Conservation (phyloP, 805 yeast species). For the Kregervanrija delftensis region DNA sequence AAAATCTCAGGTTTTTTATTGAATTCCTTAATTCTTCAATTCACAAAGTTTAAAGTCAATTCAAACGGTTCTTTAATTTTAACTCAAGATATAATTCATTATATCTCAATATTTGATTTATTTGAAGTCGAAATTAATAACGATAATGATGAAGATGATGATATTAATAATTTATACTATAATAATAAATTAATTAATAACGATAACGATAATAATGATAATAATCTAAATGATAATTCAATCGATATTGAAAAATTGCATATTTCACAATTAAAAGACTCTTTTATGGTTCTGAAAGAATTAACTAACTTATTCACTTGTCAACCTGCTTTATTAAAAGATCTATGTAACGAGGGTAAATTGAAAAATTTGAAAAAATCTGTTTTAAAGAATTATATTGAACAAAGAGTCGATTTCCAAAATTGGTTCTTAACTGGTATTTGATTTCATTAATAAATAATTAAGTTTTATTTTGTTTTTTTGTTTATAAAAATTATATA, state of each 20-base stretch:
- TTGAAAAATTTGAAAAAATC: slow-evolving; percentile 57
- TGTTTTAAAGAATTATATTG: slow-evolving; percentile 56
- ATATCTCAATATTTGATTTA: slow-evolving; percentile 37
- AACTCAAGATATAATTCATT: slow-evolving; percentile 75
- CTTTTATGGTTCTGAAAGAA: slow-evolving; percentile 51
- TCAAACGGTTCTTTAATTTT: slow-evolving; percentile 78
- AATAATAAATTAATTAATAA: neutral
- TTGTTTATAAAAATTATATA: neutral
- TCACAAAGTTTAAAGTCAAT: slow-evolving; percentile 66
- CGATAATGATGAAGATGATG: neutral
- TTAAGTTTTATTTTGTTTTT: neutral
- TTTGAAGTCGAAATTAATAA: slow-evolving; percentile 6
- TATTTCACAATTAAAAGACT: slow-evolving; percentile 44
- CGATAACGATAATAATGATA: slow-evolving; percentile 16
- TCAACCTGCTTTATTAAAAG: slow-evolving; percentile 69
- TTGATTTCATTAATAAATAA: slow-evolving; percentile 4
- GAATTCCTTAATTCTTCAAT: slow-evolving; percentile 58
- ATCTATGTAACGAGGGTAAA: slow-evolving; percentile 77
- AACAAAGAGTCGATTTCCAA: slow-evolving; percentile 64
- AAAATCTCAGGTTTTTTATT: slow-evolving; percentile 27
- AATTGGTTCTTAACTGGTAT: slow-evolving; percentile 33
- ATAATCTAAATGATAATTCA: slow-evolving; percentile 19
- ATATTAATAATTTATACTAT: slow-evolving; percentile 1
- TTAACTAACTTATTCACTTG: slow-evolving; percentile 81
- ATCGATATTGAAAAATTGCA: slow-evolving; percentile 40